Conservation (phyloP, 495 filamentous ascomycete genomes). For the Viridothelium virens region DNA sequence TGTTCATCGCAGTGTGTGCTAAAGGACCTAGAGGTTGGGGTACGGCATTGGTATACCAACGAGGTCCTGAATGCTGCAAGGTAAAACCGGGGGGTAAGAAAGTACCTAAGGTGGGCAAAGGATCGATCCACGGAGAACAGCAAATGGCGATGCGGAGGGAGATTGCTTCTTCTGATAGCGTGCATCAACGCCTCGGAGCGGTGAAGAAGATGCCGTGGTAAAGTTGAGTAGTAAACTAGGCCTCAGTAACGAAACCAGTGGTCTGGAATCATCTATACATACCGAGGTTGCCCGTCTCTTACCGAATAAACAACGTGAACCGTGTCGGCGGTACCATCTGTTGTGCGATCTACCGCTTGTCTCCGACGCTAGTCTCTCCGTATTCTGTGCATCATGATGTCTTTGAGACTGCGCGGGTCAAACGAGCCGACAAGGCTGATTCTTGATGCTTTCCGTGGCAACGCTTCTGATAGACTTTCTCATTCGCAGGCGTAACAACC, state of each 20-base stretch:
- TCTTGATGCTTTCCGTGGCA: background rate
- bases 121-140: background rate
- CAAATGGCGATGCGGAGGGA: constrained; percentile 1
- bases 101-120: background rate
- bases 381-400: too few species aligned
- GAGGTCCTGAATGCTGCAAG: background rate
- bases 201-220: background rate
- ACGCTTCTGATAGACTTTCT: background rate
- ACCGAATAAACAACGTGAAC: too few species aligned
- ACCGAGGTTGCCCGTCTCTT: background rate
- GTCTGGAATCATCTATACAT: background rate
- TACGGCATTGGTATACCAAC: background rate
- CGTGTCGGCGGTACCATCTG: background rate
- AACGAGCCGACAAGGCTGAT: background rate
- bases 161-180: background rate
- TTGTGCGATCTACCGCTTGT: background rate
- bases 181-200: background rate
- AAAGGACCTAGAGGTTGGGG: constrained; percentile 15
- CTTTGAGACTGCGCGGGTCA: background rate
- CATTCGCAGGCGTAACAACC: background rate
- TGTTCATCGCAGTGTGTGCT: constrained; percentile 54
- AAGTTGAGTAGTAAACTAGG: background rate
- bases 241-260: background rate
- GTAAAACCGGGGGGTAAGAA: background rate
- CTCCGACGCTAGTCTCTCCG: background rate